These are phyloP conservation scores for Serendipita sp. DNA, from an alignment of 768 basidiomycete species.

Conservation along the genomic window DNA sequence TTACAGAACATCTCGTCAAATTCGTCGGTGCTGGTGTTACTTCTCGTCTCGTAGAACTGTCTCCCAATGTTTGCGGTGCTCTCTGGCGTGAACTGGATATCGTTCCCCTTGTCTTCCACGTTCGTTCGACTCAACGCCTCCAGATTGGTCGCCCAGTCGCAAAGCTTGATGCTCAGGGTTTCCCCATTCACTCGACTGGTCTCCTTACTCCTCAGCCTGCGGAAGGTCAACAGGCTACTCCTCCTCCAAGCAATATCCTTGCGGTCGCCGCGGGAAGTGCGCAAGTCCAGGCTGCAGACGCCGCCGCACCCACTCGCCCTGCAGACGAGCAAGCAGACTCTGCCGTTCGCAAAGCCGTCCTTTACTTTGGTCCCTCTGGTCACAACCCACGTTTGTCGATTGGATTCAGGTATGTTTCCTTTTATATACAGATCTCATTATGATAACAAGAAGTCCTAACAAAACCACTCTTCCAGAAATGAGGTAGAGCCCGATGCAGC, in stretches of 20 bases:
- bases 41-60: slow-evolving; percentile 38
- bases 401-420: slow-evolving; percentile 25
- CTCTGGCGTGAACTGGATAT: slow-evolving; percentile 75
- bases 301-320: slow-evolving; percentile 37
- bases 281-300: slow-evolving; percentile 33
- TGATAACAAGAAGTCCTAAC: not conserved
- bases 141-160: not conserved
- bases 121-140: slow-evolving; percentile 9
- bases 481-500: slow-evolving; percentile 78
- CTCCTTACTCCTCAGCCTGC: not conserved
- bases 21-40: slow-evolving; percentile 76
- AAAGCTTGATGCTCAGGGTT: not conserved
- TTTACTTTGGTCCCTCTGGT: slow-evolving; percentile 33
- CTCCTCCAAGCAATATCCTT: not conserved
- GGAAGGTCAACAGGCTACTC: not conserved
- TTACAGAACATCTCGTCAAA: slow-evolving; percentile 55
- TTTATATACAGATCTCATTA: too few species aligned
- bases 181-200: not conserved
- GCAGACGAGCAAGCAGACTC: slow-evolving; percentile 77
- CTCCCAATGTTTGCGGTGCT: slow-evolving; percentile 68
- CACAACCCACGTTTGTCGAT: slow-evolving; percentile 76
- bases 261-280: slow-evolving; percentile 42
- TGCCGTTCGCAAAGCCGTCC: slow-evolving; percentile 68
- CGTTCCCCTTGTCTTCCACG: slow-evolving; percentile 53
- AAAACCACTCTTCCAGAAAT: slow-evolving; percentile 36